Evolutionary conservation across 768 basidiomycete genomes (phyloP).

Genomic region (Tylopilus rubrobrunneus): DNA sequence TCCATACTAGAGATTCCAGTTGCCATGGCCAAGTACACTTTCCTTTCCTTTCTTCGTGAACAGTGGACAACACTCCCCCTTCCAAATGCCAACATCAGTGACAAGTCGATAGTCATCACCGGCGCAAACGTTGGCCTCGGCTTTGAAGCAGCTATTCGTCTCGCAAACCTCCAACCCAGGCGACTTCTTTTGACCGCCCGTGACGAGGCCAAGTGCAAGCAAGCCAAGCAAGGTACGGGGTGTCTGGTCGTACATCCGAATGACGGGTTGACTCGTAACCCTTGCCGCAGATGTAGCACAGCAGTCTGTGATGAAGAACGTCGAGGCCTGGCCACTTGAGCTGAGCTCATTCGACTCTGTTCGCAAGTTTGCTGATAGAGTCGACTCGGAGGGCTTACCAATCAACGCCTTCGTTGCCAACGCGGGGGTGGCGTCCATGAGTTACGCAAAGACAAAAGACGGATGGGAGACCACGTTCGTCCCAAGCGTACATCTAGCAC

Average conservation of each 20-base stretch:
- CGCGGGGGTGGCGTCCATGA: constrained; percentile 20
- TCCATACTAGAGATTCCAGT: neutral
- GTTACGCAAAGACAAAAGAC: constrained; percentile 28
- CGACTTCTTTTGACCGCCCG: constrained; percentile 25
- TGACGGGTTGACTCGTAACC: neutral
- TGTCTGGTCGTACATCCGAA: neutral
- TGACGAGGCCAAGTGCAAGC: constrained; percentile 19
- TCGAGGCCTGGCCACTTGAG: constrained; percentile 34
- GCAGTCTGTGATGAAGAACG: constrained; percentile 1
- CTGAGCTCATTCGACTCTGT: constrained; percentile 33
- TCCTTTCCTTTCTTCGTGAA: constrained; percentile 15
- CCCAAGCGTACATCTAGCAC: neutral
- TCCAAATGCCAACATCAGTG: constrained; percentile 16
- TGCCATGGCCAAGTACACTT: constrained; percentile 22
- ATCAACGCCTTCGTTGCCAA: constrained; percentile 32
- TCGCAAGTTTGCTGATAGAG: constrained; percentile 26
- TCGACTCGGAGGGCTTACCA: constrained; percentile 25
- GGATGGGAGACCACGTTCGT: constrained; percentile 37
- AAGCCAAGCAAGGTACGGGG: constrained; percentile 16
- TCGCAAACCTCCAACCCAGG: constrained; percentile 24
- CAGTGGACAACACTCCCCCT: constrained; percentile 28
- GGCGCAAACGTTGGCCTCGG: constrained; percentile 30
- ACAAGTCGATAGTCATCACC: constrained; percentile 24
- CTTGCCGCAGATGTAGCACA: constrained; percentile 17
- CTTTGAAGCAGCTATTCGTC: constrained; percentile 26